These are phyloP conservation scores for Aspergillus saccharolyticus DNA, from an alignment of 495 filamentous ascomycete species.

Conservation along the genomic window DNA sequence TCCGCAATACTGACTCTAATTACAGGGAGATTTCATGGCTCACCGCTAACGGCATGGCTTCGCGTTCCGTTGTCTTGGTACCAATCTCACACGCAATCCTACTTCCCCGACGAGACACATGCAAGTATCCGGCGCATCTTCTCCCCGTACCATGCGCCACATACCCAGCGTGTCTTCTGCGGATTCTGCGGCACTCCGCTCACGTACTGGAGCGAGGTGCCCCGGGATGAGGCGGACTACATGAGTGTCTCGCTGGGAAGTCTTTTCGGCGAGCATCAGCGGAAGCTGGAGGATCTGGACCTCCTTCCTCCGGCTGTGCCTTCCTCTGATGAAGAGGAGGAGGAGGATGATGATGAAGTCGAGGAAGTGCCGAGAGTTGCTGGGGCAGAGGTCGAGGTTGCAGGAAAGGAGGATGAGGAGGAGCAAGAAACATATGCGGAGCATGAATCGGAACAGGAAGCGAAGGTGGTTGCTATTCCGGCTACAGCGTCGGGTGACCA, in stretches of 20 bases:
- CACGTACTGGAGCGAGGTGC: constrained; percentile 72
- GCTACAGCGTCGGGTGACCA: constrained; percentile 11
- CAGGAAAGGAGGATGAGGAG: constrained; percentile 27
- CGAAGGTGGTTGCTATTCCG: constrained; percentile 29
- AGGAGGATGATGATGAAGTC: constrained; percentile 1
- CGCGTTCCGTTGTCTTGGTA: constrained; percentile 75
- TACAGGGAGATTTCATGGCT: constrained; percentile 59
- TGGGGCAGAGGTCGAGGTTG: background rate
- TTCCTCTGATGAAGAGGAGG: constrained; percentile 8
- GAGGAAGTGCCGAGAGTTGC: background rate
- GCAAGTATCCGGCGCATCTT: constrained; percentile 66
- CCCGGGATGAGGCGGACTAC: constrained; percentile 61
- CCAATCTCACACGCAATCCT: constrained; percentile 62
- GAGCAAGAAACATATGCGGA: constrained; percentile 22
- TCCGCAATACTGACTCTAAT: background rate
- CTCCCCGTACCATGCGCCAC: constrained; percentile 52
- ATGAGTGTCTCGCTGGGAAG: constrained; percentile 73
- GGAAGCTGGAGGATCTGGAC: constrained; percentile 61
- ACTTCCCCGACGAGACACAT: constrained; percentile 74
- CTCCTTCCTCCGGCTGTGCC: constrained; percentile 42
- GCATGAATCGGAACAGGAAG: constrained; percentile 27
- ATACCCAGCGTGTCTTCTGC: constrained; percentile 73
- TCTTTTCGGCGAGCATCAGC: constrained; percentile 59
- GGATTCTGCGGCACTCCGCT: constrained; percentile 84
- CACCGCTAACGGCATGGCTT: constrained; percentile 72